Percentiles rank a stretch among this genome's conserved stretches.
Evolutionary conservation across 306 rosid species (phyloP).

Genomic region (Alnus rubra): DNA sequence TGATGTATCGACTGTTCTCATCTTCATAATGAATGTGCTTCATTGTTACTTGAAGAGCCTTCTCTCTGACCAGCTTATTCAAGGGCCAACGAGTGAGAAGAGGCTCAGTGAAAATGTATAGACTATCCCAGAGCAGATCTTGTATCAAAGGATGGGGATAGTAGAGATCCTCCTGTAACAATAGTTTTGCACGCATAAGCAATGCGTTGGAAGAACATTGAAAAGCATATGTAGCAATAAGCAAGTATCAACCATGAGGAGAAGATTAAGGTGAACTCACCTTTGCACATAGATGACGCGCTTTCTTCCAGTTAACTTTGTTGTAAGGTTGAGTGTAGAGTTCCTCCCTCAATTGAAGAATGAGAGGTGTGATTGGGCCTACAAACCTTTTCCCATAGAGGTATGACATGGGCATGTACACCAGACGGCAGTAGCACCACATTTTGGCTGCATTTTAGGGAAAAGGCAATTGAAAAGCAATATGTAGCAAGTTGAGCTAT

Average conservation of each 20-base stretch:
- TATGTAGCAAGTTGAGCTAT: not conserved
- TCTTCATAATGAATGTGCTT: slow-evolving; percentile 80
- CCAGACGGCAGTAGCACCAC: slow-evolving; percentile 77
- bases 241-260: too few species aligned
- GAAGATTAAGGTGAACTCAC: slow-evolving; percentile 3
- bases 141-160: slow-evolving; percentile 64
- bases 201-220: not conserved
- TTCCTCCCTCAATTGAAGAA: slow-evolving; percentile 59
- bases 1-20: slow-evolving; percentile 63
- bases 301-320: slow-evolving; percentile 55
- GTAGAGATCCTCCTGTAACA: slow-evolving; percentile 59
- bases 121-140: slow-evolving; percentile 67
- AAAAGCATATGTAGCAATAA: too few species aligned
- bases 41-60: slow-evolving; percentile 66
- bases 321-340: slow-evolving; percentile 49
- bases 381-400: slow-evolving; percentile 71
- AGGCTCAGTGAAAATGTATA: slow-evolving; percentile 57
- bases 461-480: not conserved
- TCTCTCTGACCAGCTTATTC: slow-evolving; percentile 53
- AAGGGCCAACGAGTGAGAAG: slow-evolving; percentile 75
- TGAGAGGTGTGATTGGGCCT: slow-evolving; percentile 74
- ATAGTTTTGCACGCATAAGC: not conserved
- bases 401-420: slow-evolving; percentile 80
- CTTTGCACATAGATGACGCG: slow-evolving; percentile 64
- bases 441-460: slow-evolving; percentile 59